Evolutionary conservation across 768 basidiomycete species (phyloP), one percentile per base, ranked within the genome.

Genomic region (Boletus tomentosulus): DNA sequence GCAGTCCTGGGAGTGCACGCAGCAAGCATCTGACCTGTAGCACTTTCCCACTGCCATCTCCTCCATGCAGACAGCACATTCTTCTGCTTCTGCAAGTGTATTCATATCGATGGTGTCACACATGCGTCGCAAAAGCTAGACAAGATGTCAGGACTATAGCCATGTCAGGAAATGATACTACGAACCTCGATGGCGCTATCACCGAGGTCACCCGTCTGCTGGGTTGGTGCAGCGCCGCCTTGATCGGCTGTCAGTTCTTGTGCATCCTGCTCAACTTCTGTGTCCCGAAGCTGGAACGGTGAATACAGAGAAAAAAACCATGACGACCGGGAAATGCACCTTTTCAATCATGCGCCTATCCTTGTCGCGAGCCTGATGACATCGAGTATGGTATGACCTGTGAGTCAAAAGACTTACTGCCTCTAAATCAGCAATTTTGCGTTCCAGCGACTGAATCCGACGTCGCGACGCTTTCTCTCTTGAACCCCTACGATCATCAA

Each of bases 61-160:
- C 9, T 63, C 54, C 50, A 63, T 53, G 38, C 61, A 66, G 25
- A 66, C 19, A 25, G 54, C 56, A 28, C 58, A 66, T 51, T 58
- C 58, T 46, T 64, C 64, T 41, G 28, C 53, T 34, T 63, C 58
- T 27, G 46, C 64, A 38, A 64, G 50, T 19, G 61, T 55, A 27
- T 63, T 65, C 58, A 57, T 64, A 34, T 55, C 61, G 15, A 60
- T 54, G 42, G 50, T 47, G n/a, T 63, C 51, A 24, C 56, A 61
- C 34, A 58, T 15, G 24, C n/a, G 15, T 46, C 57, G 56, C 49
- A 66, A 39, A 33, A 59, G 51, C 59, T 64, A 19, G 28, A 39
- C 24, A 48, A 24, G 44, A 47, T 19, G 16, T 22, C 37, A 51
- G 34, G 27, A 37, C 16, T 16, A 50, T n/a, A n/a, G 3, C 15